These are phyloP conservation scores for Xylariaceae sp. DNA, from an alignment of 2,329 filamentous ascomycete genomes.

Conservation along the genomic window DNA sequence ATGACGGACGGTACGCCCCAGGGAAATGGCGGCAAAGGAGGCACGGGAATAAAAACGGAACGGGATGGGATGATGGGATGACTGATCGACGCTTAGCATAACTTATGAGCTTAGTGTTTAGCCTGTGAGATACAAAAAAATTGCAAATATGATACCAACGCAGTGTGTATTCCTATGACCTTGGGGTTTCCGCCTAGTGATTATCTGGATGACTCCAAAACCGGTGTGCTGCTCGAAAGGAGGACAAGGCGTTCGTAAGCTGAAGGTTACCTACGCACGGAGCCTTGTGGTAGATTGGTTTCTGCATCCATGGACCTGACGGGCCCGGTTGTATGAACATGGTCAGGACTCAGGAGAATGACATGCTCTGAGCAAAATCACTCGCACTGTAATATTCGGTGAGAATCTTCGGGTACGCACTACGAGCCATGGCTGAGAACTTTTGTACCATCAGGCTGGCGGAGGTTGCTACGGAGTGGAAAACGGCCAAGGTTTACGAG, in stretches of 20 bases:
- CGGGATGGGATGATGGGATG: slow-evolving; percentile 12
- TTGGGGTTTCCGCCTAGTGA: background rate
- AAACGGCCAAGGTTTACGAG: no score
- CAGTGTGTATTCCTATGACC: background rate
- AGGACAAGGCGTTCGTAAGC: background rate
- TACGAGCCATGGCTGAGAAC: no score
- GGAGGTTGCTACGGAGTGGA: no score
- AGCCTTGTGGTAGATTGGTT: no score
- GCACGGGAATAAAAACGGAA: slow-evolving; percentile 13
- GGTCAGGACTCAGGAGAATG: no score
- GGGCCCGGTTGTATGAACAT: no score
- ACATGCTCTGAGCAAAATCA: no score
- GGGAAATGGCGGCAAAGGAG: no score
- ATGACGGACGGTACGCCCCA: slow-evolving; percentile 28
- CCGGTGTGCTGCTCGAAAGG: background rate
- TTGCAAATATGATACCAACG: slow-evolving; percentile 20
- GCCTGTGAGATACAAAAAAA: slow-evolving; percentile 13
- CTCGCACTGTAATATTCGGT: no score
- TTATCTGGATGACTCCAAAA: background rate
- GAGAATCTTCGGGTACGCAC: no score
- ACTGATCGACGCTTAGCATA: slow-evolving; percentile 2
- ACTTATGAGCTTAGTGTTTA: slow-evolving; percentile 1
- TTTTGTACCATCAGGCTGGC: no score
- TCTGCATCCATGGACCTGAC: no score
- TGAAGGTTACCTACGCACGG: background rate